Conservation (phyloP, 768 basidiomycete genomes). For the Boletus reticuloceps region DNA sequence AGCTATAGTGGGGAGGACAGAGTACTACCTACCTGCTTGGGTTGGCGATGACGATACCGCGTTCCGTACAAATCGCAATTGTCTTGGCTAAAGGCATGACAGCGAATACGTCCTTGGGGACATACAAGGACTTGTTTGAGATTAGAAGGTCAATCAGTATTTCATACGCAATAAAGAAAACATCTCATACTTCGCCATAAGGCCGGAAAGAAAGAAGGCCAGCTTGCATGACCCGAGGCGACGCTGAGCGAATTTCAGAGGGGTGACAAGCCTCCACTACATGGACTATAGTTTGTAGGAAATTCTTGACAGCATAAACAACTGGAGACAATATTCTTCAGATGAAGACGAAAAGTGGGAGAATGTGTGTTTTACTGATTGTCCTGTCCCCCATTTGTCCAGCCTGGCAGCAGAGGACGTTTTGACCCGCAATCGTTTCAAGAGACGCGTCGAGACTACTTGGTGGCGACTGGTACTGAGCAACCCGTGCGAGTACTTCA, state of each 20-base stretch:
- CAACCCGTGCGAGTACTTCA: slow-evolving; percentile 63
- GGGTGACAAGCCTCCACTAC: slow-evolving; percentile 54
- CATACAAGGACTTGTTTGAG: slow-evolving; percentile 52
- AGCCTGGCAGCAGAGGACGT: slow-evolving; percentile 61
- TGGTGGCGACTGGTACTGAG: slow-evolving; percentile 44
- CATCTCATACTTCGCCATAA: slow-evolving; percentile 59
- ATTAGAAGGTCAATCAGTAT: background rate
- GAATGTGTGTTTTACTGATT: slow-evolving; percentile 44
- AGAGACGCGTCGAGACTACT: slow-evolving; percentile 52
- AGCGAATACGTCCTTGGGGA: slow-evolving; percentile 69
- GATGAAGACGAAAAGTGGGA: background rate
- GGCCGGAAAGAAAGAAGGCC: slow-evolving; percentile 49
- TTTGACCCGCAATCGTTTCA: slow-evolving; percentile 58
- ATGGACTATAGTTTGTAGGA: slow-evolving; percentile 59
- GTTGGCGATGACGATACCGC: slow-evolving; percentile 63
- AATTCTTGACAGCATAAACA: slow-evolving; percentile 61
- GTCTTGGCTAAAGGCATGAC: slow-evolving; percentile 59
- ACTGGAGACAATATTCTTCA: slow-evolving; percentile 41
- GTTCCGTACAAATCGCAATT: slow-evolving; percentile 62
- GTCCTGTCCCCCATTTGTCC: slow-evolving; percentile 51
- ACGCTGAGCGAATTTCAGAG: slow-evolving; percentile 34
- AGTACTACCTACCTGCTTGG: slow-evolving; percentile 57
- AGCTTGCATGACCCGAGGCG: slow-evolving; percentile 32
- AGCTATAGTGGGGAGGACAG: background rate
- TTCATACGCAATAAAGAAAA: slow-evolving; percentile 6